These are phyloP conservation scores for Pinguiococcus pyrenoidosus DNA, from an alignment of 108 stramenopile genomes.

Conservation along the genomic window DNA sequence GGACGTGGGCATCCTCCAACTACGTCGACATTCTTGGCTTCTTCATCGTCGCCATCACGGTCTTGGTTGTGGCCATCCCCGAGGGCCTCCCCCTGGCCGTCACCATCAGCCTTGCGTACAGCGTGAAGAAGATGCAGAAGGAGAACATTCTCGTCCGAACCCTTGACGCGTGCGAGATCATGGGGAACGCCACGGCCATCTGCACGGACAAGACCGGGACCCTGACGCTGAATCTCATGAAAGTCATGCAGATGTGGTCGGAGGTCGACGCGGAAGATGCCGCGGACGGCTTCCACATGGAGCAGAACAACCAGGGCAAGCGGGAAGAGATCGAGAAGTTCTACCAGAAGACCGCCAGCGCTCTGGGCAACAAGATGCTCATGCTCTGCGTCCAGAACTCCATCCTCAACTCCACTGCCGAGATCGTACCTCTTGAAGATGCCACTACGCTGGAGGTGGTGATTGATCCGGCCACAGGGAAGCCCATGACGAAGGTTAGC, in stretches of 20 bases:
- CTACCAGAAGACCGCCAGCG: too few species aligned
- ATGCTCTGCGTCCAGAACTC: too few species aligned
- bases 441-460: neutral
- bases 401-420: too few species aligned
- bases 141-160: constrained; percentile 79
- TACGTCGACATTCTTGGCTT: constrained; percentile 38
- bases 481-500: constrained; percentile 67
- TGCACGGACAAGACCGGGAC: constrained; percentile 92
- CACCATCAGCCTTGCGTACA: constrained; percentile 70
- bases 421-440: too few species aligned
- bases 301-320: too few species aligned
- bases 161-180: constrained; percentile 85
- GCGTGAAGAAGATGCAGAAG: constrained; percentile 56
- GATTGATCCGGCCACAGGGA: neutral
- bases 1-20: constrained; percentile 26
- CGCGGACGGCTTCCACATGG: neutral
- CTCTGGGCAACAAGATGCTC: too few species aligned
- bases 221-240: constrained; percentile 80
- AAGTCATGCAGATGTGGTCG: constrained; percentile 20
- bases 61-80: constrained; percentile 82
- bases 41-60: constrained; percentile 73
- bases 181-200: constrained; percentile 91
- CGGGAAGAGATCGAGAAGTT: too few species aligned
- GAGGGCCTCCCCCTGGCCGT: constrained; percentile 88
- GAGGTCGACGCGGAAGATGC: neutral